phyloP scores from a whole-genome alignment of 176 grass and related monocot species.

The Eleusine indica region DNA sequence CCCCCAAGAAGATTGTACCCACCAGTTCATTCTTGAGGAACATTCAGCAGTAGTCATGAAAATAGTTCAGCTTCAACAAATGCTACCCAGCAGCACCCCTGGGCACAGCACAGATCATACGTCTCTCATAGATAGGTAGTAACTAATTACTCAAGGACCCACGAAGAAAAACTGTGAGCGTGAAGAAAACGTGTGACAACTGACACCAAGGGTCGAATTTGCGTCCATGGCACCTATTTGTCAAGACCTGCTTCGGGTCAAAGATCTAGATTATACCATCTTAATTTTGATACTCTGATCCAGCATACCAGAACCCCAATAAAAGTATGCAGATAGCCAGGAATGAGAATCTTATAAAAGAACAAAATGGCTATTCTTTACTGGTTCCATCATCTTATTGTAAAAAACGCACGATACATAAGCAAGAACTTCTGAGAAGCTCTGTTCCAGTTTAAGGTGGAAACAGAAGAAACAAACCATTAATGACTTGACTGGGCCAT shows the following conservation, averaged over 20 bases:
- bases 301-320: not conserved
- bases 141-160: not conserved
- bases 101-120: not conserved
- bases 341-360: no score
- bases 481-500: no score
- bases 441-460: not conserved
- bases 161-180: not conserved
- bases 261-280: not conserved
- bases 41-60: not conserved
- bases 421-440: constrained; percentile 29
- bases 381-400: not conserved
- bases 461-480: no score
- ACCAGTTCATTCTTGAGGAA: not conserved
- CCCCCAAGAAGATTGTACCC: not conserved
- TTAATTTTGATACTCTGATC: constrained; percentile 3
- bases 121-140: not conserved
- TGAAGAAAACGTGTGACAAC: no score
- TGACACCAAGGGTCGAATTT: no score
- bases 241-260: not conserved
- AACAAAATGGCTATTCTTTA: not conserved
- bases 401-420: constrained; percentile 36
- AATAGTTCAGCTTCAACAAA: no score
- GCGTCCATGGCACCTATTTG: not conserved
- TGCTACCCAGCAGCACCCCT: not conserved
- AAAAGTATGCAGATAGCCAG: not conserved